These are phyloP conservation scores for Vigna unguiculata DNA, from an alignment of 306 rosid species.

Conservation along the genomic window DNA sequence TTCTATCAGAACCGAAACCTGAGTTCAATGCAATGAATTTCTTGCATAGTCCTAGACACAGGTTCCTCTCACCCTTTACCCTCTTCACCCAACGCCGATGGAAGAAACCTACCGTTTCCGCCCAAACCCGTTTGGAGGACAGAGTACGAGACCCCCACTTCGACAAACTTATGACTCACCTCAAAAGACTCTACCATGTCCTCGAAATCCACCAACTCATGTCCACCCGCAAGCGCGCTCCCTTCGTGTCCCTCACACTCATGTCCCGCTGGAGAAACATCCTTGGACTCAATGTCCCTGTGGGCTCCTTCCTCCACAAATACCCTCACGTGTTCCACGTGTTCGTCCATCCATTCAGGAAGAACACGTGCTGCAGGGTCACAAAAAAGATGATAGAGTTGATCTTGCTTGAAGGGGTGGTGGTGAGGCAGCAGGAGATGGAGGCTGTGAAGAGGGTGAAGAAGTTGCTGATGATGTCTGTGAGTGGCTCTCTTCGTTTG, in stretches of 20 bases:
- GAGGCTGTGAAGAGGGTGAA: slow-evolving; percentile 66
- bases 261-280: slow-evolving; percentile 75
- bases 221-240: slow-evolving; percentile 63
- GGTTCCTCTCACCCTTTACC: slow-evolving; percentile 31
- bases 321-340: slow-evolving; percentile 71
- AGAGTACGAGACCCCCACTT: slow-evolving; percentile 64
- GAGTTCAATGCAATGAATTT: slow-evolving; percentile 39
- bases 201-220: slow-evolving; percentile 58
- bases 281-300: slow-evolving; percentile 55
- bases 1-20: too few relatives aligned
- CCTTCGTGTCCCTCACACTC: slow-evolving; percentile 69
- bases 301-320: slow-evolving; percentile 60
- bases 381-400: slow-evolving; percentile 52
- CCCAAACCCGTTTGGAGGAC: slow-evolving; percentile 76
- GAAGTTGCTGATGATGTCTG: slow-evolving; percentile 71
- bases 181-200: slow-evolving; percentile 57
- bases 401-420: slow-evolving; percentile 54
- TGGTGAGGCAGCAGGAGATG: slow-evolving; percentile 50
- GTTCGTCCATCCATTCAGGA: slow-evolving; percentile 58
- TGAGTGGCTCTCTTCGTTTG: slow-evolving; percentile 57
- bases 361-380: slow-evolving; percentile 69
- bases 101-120: slow-evolving; percentile 63
- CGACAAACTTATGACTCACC: slow-evolving; percentile 58
- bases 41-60: slow-evolving; percentile 34
- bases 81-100: slow-evolving; percentile 64